Evolutionary conservation across 169 alveolate genomes (phyloP).

Genomic region (Theileria parva): DNA sequence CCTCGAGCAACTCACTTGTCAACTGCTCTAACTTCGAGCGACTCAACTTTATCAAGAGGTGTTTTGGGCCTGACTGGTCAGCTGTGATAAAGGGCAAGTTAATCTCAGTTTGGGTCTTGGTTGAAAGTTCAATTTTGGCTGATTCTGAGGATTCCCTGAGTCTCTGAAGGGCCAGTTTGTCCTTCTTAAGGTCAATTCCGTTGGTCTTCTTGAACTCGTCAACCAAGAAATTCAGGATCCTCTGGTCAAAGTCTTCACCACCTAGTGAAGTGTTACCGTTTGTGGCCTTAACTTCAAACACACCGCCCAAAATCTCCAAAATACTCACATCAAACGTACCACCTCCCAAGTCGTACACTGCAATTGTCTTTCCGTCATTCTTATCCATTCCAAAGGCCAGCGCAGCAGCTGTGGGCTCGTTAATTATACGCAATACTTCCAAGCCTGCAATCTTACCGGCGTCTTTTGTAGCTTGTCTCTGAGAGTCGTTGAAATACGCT

Average conservation of each 20-base stretch:
- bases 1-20: conserved; percentile 86
- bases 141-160: conserved; percentile 98
- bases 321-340: conserved; percentile 99
- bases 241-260: conserved; percentile 98
- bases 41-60: conserved; percentile 91
- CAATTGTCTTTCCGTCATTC: conserved; percentile 89
- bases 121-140: conserved; percentile 96
- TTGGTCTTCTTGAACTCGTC: conserved; percentile 92
- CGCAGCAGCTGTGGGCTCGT: conserved; percentile 99
- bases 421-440: conserved; percentile 93
- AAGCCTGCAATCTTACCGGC: conserved; percentile 96
- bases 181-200: conserved; percentile 94
- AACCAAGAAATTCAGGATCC: conserved; percentile 89
- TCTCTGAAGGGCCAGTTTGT: conserved; percentile 95
- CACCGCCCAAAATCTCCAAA: conserved; percentile 96
- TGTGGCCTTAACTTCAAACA: conserved; percentile 98
- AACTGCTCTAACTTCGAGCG: conserved; percentile 94
- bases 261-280: conserved; percentile 99
- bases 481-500: conserved; percentile 94
- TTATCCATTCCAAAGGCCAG: conserved; percentile 98
- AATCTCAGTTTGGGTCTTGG: conserved; percentile 92
- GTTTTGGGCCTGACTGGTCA: conserved; percentile 97
- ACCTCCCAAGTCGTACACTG: conserved; percentile 93
- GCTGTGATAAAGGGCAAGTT: conserved; percentile 98
- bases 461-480: conserved; percentile 96